phyloP scores from a whole-genome alignment of 2,329 filamentous ascomycete genomes.

The Periconia macrospinosa region DNA sequence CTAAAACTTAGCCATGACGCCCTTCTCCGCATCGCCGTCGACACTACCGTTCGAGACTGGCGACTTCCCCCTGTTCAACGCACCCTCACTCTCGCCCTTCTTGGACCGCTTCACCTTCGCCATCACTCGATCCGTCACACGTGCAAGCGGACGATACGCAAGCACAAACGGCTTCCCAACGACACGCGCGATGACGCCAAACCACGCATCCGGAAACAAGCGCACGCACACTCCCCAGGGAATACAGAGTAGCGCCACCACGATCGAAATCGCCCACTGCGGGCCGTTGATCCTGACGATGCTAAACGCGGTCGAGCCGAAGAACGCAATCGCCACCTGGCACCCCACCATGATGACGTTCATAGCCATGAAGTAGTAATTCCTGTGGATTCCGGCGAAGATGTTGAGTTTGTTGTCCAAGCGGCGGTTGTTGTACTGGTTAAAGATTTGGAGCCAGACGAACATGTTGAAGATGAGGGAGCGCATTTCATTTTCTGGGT shows the following conservation, averaged over 20 bases:
- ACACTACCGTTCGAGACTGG: slow-evolving; percentile 13
- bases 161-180: slow-evolving; percentile 27
- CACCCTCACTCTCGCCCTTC: slow-evolving; percentile 15
- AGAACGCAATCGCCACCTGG: slow-evolving; percentile 59
- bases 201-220: slow-evolving; percentile 52
- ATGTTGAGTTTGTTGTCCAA: slow-evolving; percentile 65
- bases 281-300: slow-evolving; percentile 53
- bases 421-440: slow-evolving; percentile 66
- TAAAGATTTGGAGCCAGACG: slow-evolving; percentile 73
- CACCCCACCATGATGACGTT: slow-evolving; percentile 60
- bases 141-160: slow-evolving; percentile 22
- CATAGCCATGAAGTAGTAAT: slow-evolving; percentile 60
- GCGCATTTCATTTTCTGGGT: slow-evolving; percentile 51
- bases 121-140: slow-evolving; percentile 12
- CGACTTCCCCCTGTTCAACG: slow-evolving; percentile 17
- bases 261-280: slow-evolving; percentile 60
- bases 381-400: slow-evolving; percentile 59
- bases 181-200: slow-evolving; percentile 21
- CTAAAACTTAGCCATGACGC: neutral
- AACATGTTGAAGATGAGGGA: slow-evolving; percentile 70
- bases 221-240: slow-evolving; percentile 56
- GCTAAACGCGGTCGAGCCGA: slow-evolving; percentile 57
- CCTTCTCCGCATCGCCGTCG: slow-evolving; percentile 18
- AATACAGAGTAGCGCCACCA: slow-evolving; percentile 53
- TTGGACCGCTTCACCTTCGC: slow-evolving; percentile 14